Conservation (phyloP, 257 asterid genomes). For the Marsdenia floribunda region DNA sequence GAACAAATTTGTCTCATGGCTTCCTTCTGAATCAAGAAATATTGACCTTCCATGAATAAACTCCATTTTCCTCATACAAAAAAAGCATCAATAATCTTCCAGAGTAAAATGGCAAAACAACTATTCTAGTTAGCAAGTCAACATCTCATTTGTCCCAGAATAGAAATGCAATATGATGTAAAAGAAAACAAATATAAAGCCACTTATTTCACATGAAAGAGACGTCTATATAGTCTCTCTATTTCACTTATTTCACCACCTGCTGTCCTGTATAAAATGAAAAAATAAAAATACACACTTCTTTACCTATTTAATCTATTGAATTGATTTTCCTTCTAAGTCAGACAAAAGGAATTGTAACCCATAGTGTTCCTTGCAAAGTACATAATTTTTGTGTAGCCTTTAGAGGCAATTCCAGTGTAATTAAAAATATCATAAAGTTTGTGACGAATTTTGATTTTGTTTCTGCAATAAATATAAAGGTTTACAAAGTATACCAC, state of each 20-base stretch:
- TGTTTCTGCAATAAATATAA: background rate
- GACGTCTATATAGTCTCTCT: background rate
- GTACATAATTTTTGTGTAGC: background rate
- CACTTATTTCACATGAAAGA: background rate
- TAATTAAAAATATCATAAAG: background rate
- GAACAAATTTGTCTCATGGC: background rate
- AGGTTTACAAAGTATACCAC: background rate
- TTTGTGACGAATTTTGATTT: background rate
- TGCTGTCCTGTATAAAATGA: background rate
- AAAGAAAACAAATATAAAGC: background rate
- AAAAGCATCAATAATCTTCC: background rate
- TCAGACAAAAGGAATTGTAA: background rate
- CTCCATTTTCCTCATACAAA: background rate
- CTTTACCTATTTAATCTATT: too few relatives aligned
- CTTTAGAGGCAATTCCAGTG: background rate
- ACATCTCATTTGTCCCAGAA: background rate
- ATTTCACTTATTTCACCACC: background rate
- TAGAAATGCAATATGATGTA: background rate
- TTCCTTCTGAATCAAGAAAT: background rate
- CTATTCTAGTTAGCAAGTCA: background rate
- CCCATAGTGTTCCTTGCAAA: background rate
- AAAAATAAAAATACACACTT: background rate
- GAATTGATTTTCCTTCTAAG: background rate
- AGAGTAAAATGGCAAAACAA: background rate
- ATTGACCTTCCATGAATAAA: background rate